Conservation (phyloP, 805 yeast genomes). For the Groenewaldozyma tartarivorans region DNA sequence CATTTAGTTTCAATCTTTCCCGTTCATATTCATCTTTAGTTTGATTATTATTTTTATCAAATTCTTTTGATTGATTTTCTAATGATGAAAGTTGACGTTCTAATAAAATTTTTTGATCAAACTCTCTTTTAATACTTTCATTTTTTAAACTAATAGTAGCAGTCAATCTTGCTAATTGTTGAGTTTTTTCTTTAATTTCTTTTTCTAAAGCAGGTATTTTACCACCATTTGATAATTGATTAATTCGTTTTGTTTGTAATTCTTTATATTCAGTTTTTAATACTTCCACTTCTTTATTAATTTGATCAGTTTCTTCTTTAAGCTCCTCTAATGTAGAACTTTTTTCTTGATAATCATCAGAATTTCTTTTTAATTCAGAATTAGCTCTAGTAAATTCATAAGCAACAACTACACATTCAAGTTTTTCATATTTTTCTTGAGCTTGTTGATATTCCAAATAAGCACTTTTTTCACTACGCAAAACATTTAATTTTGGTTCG, state of each 20-base stretch:
- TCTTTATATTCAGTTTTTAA: constrained; percentile 55
- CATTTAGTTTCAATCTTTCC: constrained; percentile 36
- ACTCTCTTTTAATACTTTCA: constrained; percentile 52
- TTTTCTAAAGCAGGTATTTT: constrained; percentile 50
- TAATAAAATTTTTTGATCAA: constrained; percentile 27
- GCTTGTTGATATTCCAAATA: constrained; percentile 81
- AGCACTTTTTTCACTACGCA: constrained; percentile 70
- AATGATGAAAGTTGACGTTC: constrained; percentile 29
- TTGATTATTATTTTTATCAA: constrained; percentile 27
- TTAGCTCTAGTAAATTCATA: constrained; percentile 50
- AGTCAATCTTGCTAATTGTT: constrained; percentile 56
- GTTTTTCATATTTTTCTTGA: constrained; percentile 68
- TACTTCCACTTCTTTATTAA: constrained; percentile 36
- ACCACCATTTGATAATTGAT: constrained; percentile 53
- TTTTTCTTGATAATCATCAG: constrained; percentile 16
- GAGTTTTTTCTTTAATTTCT: constrained; percentile 45
- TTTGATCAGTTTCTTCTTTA: constrained; percentile 29
- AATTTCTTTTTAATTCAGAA: constrained; percentile 34
- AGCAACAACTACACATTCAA: constrained; percentile 65
- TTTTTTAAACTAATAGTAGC: constrained; percentile 51
- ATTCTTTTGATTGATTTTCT: constrained; percentile 21
- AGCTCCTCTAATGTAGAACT: constrained; percentile 1
- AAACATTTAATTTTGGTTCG: constrained; percentile 78
- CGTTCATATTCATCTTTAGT: constrained; percentile 38
- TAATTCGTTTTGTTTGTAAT: constrained; percentile 43